Percentiles rank a stretch among this genome's conserved stretches.
Conservation (phyloP, 331 rosid genomes). For the Malus hybrid region DNA sequence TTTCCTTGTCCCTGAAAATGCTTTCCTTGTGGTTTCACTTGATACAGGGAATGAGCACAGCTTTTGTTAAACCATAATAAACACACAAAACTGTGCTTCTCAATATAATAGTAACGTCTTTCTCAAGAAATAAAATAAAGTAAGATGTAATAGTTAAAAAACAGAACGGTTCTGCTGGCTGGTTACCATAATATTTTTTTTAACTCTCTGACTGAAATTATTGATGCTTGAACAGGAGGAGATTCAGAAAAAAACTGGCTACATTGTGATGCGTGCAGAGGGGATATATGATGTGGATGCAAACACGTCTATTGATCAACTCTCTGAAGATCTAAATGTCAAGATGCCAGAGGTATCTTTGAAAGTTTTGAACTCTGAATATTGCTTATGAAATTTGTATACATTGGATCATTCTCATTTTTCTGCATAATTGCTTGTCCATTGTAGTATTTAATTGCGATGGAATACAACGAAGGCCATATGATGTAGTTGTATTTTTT, state of each 20-base stretch:
- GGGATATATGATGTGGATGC: conserved; percentile 98
- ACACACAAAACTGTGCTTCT: neutral
- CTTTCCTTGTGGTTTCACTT: neutral
- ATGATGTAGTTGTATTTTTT: neutral
- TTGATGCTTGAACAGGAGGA: conserved; percentile 62
- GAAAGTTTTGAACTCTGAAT: neutral
- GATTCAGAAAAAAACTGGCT: conserved; percentile 97
- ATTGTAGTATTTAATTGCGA: neutral
- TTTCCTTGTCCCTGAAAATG: neutral
- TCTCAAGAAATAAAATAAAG: neutral
- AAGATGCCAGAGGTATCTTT: conserved; percentile 87
- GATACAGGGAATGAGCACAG: neutral
- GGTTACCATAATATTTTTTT: no score
- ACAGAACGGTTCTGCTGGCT: no score
- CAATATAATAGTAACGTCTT: neutral
- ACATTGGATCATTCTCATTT: neutral
- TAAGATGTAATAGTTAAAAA: no score
- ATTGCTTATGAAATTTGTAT: neutral
- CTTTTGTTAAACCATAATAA: neutral
- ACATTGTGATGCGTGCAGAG: conserved; percentile 93
- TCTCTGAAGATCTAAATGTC: conserved; percentile 84
- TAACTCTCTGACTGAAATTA: neutral
- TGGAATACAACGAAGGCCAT: neutral
- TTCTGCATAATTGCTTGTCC: neutral
- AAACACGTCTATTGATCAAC: conserved; percentile 94